Percentiles rank a stretch among this genome's conserved stretches.
phyloP scores from a whole-genome alignment of 1,284 basidiomycete species.

The Inonotus obliquus region DNA sequence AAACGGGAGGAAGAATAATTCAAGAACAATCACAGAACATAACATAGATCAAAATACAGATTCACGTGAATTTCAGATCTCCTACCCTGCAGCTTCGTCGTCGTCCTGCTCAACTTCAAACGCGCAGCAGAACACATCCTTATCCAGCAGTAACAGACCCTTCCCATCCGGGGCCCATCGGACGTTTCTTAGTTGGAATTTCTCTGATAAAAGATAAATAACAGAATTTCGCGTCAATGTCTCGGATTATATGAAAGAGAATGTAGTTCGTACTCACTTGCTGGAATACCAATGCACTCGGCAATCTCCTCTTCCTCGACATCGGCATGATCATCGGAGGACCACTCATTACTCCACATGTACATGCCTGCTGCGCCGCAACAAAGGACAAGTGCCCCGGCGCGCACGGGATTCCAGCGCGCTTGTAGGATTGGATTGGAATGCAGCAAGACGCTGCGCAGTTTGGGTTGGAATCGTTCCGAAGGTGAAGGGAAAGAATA shows the following conservation, averaged over 20 bases:
- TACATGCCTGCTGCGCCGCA: conserved; percentile 67
- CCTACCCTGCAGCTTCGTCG: conserved; percentile 3
- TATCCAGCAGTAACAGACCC: conserved; percentile 66
- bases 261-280: conserved; percentile 39
- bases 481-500: conserved; percentile 57
- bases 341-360: conserved; percentile 80
- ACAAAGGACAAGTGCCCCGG: conserved; percentile 63
- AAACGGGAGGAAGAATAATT: neutral
- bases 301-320: conserved; percentile 58
- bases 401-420: conserved; percentile 74
- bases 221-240: neutral
- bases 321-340: conserved; percentile 16
- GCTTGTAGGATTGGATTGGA: conserved; percentile 53
- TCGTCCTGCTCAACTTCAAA: conserved; percentile 67
- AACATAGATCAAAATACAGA: neutral
- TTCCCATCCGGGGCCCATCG: conserved; percentile 83
- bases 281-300: conserved; percentile 76
- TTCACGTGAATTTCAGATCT: neutral
- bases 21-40: no score
- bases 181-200: conserved; percentile 61
- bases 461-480: conserved; percentile 48
- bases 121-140: conserved; percentile 76
- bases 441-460: conserved; percentile 66
- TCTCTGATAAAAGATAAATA: conserved; percentile 35
- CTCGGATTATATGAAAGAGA: neutral